phyloP scores from a whole-genome alignment of 139 green algal species.

The Edaphochlamys debaryana region DNA sequence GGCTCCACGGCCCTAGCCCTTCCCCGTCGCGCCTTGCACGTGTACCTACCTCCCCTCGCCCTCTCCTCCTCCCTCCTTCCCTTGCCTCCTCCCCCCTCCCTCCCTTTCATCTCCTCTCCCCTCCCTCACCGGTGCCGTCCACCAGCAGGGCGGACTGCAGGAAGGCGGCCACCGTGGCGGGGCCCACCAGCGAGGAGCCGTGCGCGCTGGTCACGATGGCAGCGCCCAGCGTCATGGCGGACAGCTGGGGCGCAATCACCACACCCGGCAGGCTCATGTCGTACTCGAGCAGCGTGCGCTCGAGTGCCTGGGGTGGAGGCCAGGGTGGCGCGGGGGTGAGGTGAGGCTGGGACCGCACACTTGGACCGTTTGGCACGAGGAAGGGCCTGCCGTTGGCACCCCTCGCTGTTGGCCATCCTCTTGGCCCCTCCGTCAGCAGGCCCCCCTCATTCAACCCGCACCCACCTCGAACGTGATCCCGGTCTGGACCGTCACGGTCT shows the following conservation, averaged over 20 bases:
- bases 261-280: conserved; percentile 49
- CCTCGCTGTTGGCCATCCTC: no score
- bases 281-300: conserved; percentile 38
- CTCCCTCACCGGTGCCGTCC: conserved; percentile 58
- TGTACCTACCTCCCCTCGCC: no score
- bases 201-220: conserved; percentile 43
- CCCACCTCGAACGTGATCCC: conserved; percentile 55
- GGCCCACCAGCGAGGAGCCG: conserved; percentile 45
- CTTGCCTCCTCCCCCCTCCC: no score
- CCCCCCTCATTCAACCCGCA: not conserved
- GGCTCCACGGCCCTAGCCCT: no score
- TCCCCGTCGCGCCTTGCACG: no score
- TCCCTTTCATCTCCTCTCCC: no score
- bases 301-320: conserved; percentile 35
- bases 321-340: not conserved
- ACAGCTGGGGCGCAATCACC: conserved; percentile 5
- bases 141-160: conserved; percentile 45
- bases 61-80: no score
- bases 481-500: conserved; percentile 48
- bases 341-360: no score
- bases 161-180: conserved; percentile 36
- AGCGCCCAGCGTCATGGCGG: conserved; percentile 36
- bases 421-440: no score
- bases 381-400: not conserved
- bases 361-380: no score